A percentile compares a stretch with the other conserved stretches of the same genome.
Evolutionary conservation across 2,329 filamentous ascomycete genomes (phyloP).

Genomic region (Ceratocystis lukuohia): DNA sequence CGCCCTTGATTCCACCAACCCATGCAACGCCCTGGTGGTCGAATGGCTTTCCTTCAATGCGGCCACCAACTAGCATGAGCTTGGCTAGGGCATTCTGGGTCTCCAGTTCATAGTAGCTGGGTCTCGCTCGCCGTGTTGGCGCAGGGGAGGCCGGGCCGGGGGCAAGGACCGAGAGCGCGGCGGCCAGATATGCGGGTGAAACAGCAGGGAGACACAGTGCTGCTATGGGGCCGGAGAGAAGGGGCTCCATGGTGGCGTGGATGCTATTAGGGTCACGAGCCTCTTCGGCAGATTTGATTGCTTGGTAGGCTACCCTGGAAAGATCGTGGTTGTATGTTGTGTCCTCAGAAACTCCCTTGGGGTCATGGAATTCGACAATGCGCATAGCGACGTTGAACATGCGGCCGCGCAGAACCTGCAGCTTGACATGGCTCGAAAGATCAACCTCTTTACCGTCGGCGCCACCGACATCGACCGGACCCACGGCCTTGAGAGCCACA

Average conservation of each 20-base stretch:
- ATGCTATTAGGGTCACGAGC: conserved; percentile 27
- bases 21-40: conserved; percentile 55
- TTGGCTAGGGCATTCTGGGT: conserved; percentile 79
- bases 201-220: conserved; percentile 69
- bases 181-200: conserved; percentile 70
- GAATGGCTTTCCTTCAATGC: conserved; percentile 75
- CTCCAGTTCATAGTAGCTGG: conserved; percentile 64
- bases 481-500: conserved; percentile 32
- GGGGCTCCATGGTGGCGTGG: conserved; percentile 51
- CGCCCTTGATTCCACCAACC: conserved; percentile 64
- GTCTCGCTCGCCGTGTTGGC: conserved; percentile 60
- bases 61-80: conserved; percentile 70
- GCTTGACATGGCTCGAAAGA: conserved; percentile 50
- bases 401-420: conserved; percentile 77
- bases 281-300: conserved; percentile 30
- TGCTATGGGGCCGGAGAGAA: conserved; percentile 71
- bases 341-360: conserved; percentile 29
- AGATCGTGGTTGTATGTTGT: conserved; percentile 34
- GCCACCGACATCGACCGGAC: conserved; percentile 4
- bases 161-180: conserved; percentile 63
- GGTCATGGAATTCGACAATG: conserved; percentile 71
- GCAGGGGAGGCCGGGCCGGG: conserved; percentile 64
- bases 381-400: conserved; percentile 78
- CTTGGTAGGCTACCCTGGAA: conserved; percentile 39
- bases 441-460: conserved; percentile 31